Evolutionary conservation across 2,329 filamentous ascomycete genomes (phyloP), one percentile per base, ranked within the genome.

Genomic region (Ciborinia camelliae): DNA sequence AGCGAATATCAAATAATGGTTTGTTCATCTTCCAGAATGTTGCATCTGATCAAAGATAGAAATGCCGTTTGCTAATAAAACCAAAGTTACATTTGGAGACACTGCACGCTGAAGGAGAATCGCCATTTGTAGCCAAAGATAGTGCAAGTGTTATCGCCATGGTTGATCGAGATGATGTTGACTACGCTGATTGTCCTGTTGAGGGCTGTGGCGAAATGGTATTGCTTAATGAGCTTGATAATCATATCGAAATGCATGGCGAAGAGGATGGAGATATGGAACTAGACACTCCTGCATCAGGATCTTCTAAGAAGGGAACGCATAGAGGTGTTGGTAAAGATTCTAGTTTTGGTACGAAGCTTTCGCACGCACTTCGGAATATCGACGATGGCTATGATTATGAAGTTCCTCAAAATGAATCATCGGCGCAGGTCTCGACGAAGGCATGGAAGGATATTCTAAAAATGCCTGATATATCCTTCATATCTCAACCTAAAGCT

Each of bases 191-290:
- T 50, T 88, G 86, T 69, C 81, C 83, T 0, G 68, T 81, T 41
- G 80, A 83, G 20, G 82, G 80, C 28, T 90, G 88, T 71, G 83
- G 83, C 39, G 86, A 90, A 73, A 73, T 79, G n/a, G 74, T 88
- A 26, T 75, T 79, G 8, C 70, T 78, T 9, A 74, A 77, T 20
- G 84, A 88, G 69, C 76, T 89, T 43, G 80, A 84, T 20, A 81
- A 78, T 52, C 87, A 90, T 71, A 71, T 88, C 43, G 83, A 87
- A 70, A 77, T 88, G 64, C 86, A 89, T 71, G 65, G 53, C 45
- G 64, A 67, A 32, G 69, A 72, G 41, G 64, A 68, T 39, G 57
- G 50, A 0, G 68, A 71, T 53, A 65, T 69, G 59, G 69, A 69
- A 28, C 15, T 55, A 9, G 67, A 66, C 37, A 58, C 52, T 14